Percentiles rank a stretch among this genome's conserved stretches.
phyloP scores from a whole-genome alignment of 2,329 filamentous ascomycete genomes.

The Emericellopsis atlantica region DNA sequence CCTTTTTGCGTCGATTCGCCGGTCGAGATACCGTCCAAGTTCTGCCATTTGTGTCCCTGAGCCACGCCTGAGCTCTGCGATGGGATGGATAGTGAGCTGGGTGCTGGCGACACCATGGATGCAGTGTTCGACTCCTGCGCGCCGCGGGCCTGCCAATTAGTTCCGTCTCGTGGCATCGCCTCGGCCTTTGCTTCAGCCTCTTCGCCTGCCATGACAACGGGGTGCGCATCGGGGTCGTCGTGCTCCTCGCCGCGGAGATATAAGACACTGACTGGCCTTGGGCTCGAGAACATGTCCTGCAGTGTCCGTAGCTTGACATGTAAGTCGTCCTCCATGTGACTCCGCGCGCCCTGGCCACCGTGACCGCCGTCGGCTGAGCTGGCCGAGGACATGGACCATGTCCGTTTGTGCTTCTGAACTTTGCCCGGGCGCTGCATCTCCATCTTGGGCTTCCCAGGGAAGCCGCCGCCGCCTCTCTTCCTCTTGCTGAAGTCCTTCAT shows the following conservation, averaged over 20 bases:
- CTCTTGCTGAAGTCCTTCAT: conserved; percentile 56
- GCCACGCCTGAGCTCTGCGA: conserved; percentile 37
- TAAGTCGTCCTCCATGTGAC: conserved; percentile 60
- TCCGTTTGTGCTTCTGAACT: conserved; percentile 78
- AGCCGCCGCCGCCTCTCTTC: conserved; percentile 36
- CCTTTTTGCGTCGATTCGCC: conserved; percentile 32
- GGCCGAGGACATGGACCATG: conserved; percentile 85
- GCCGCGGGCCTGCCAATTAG: conserved; percentile 39
- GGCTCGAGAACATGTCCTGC: conserved; percentile 84
- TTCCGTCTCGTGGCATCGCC: conserved; percentile 24
- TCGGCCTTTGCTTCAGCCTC: conserved; percentile 45
- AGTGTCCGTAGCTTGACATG: conserved; percentile 66
- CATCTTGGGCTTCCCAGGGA: conserved; percentile 21
- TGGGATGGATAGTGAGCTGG: conserved; percentile 50
- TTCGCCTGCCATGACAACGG: conserved; percentile 61
- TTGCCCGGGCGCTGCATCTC: conserved; percentile 59
- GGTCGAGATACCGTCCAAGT: conserved; percentile 38
- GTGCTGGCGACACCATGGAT: conserved; percentile 54
- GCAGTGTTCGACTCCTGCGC: conserved; percentile 43
- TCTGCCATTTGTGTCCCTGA: conserved; percentile 39
- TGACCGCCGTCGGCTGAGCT: conserved; percentile 39
- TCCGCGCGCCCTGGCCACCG: conserved; percentile 26
- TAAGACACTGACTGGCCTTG: conserved; percentile 63
- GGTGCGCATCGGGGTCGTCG: conserved; percentile 70
- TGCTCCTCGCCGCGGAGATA: conserved; percentile 65